These are phyloP conservation scores for Ceriops tagal DNA, from an alignment of 345 rosid genomes.

Conservation along the genomic window DNA sequence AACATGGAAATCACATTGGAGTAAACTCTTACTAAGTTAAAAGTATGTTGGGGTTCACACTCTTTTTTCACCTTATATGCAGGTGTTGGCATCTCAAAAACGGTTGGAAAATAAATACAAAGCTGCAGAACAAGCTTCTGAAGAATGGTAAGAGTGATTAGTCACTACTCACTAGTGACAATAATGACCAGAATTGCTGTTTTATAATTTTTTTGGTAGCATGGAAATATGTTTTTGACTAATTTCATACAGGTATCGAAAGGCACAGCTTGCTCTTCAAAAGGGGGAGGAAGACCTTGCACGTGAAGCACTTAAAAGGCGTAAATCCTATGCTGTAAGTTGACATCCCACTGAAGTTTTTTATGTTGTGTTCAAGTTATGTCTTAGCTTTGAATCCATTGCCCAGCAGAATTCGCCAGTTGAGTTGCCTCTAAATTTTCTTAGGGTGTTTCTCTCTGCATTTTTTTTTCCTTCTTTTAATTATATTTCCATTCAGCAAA, in stretches of 20 bases:
- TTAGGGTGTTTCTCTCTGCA: background rate
- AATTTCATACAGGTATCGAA: conserved; percentile 56
- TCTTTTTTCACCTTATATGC: background rate
- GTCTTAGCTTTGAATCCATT: background rate
- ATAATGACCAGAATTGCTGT: too few species aligned
- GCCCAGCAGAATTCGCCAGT: background rate
- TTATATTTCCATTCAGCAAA: background rate
- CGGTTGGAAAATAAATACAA: conserved; percentile 66
- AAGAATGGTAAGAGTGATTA: conserved; percentile 50
- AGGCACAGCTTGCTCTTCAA: conserved; percentile 72
- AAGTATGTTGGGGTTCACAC: background rate
- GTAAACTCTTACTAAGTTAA: background rate
- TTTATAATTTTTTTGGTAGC: background rate
- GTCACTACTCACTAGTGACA: background rate
- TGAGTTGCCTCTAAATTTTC: background rate
- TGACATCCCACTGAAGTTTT: background rate
- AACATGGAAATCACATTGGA: background rate
- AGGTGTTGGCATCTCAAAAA: conserved; percentile 81
- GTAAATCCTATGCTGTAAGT: conserved; percentile 72
- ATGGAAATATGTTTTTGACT: background rate
- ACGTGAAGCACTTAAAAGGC: conserved; percentile 81
- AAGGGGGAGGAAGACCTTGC: conserved; percentile 87
- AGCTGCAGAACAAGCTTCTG: conserved; percentile 65
- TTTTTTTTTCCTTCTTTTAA: background rate
- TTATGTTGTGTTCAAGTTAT: background rate